Conservation (phyloP, 2,329 filamentous ascomycete species). For the Fusarium anthophilum region DNA sequence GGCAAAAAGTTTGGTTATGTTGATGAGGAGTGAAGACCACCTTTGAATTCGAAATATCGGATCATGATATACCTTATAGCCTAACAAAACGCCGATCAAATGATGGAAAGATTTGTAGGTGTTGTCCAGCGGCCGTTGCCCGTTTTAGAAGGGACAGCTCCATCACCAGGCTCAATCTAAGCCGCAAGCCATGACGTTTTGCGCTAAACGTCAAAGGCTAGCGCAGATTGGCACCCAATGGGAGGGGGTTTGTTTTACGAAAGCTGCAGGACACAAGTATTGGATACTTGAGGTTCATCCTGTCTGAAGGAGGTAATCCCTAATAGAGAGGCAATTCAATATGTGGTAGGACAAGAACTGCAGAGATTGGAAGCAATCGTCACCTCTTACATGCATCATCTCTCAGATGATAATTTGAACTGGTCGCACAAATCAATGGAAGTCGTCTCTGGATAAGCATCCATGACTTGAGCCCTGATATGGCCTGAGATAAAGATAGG, state of each 20-base stretch:
- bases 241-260: conserved; percentile 31
- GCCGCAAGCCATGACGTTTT: conserved; percentile 39
- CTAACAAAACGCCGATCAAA: background rate
- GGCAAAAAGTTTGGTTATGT: background rate
- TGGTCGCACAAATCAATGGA: background rate
- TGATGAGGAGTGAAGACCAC: too few species aligned
- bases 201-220: conserved; percentile 20
- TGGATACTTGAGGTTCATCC: background rate
- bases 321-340: background rate
- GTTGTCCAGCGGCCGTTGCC: conserved; percentile 15
- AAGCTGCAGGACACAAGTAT: conserved; percentile 32
- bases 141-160: conserved; percentile 20
- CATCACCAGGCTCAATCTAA: conserved; percentile 28
- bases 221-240: conserved; percentile 4
- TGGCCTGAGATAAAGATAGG: conserved; percentile 37
- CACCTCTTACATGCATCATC: background rate
- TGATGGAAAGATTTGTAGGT: background rate
- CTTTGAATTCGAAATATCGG: background rate
- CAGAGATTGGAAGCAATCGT: background rate
- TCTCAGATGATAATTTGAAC: background rate
- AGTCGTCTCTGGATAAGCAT: conserved; percentile 13
- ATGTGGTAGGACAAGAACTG: background rate
- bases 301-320: background rate
- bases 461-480: background rate
- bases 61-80: background rate